Evolutionary conservation across 345 rosid species (phyloP), one percentile per base, ranked within the genome.

Genomic region (Luvunga scandens): DNA sequence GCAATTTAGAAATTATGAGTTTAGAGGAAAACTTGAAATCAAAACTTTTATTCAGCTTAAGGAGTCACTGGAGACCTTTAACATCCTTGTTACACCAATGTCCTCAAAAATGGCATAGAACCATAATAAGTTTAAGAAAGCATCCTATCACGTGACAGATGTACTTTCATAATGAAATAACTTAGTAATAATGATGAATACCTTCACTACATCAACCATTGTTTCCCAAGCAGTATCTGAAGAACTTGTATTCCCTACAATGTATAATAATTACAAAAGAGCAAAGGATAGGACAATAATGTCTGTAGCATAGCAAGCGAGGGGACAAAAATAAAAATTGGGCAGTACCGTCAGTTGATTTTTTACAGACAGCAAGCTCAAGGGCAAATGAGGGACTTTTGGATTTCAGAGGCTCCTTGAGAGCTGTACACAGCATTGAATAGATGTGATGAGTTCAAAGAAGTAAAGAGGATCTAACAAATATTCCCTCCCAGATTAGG

Each of bases 161-260:
- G 50, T 45, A 45, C 4, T 45, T 45, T 45, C 50, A 45, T 0
- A 45, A 45, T 0, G 1, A 45, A 45, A 45, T 45, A 45, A 45
- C 60, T 31, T n/a, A 22, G 57, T 38, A 57, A 50, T 30, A 75
- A 75, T 65, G 67, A 48, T 21, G 56, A 55, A 76, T 42, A 90
- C 93, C 93, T 91, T 90, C 76, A 90, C 90, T 55, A 75, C 81
- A 81, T 90, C 93, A 77, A 86, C 93, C 92, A 91, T 91, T 76
- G 75, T 84, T 77, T 87, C 87, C 91, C 91, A 89, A 75, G 87
- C 85, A 62, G 66, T 72, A 66, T 74, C 24, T 4, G 78, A 65
- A 64, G 86, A 77, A 42, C 78, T 71, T 4, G 36, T 24, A 73
- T 66, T 53, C 36, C 80, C 95, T 91, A 87, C 78, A 82, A 80